Evolutionary conservation across 2,329 filamentous ascomycete species (phyloP).

Genomic region (Fusarium transvaalense): DNA sequence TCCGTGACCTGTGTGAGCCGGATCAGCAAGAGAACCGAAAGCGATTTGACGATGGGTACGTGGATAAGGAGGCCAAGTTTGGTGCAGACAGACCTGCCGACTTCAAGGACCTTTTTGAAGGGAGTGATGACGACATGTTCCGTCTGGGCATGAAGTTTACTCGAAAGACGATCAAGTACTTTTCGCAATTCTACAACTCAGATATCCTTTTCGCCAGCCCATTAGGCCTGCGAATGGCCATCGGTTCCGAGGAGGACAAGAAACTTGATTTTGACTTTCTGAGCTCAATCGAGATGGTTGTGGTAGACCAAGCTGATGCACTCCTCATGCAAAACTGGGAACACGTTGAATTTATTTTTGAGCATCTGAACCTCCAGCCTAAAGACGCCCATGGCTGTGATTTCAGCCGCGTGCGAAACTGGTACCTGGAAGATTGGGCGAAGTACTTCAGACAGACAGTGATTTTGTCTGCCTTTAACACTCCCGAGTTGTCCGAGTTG

Average conservation of each 20-base stretch:
- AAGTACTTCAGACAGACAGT: conserved; percentile 87
- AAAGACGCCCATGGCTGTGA: conserved; percentile 92
- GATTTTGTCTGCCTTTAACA: conserved; percentile 83
- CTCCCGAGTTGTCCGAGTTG: conserved; percentile 86
- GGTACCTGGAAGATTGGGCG: conserved; percentile 93
- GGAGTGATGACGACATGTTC: conserved; percentile 98
- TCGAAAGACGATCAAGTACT: conserved; percentile 94
- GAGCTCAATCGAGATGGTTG: conserved; percentile 89
- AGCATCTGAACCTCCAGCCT: conserved; percentile 90
- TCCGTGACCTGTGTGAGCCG: conserved; percentile 80
- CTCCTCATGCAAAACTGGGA: conserved; percentile 99
- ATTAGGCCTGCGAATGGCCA: conserved; percentile 88
- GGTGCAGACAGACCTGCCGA: conserved; percentile 83
- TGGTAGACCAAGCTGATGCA: conserved; percentile 93
- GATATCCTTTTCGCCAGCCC: conserved; percentile 95
- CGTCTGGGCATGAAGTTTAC: conserved; percentile 97
- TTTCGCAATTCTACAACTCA: conserved; percentile 94
- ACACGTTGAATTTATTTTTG: conserved; percentile 91
- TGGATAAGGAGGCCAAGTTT: conserved; percentile 73
- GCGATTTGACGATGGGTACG: conserved; percentile 87
- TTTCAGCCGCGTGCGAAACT: conserved; percentile 88
- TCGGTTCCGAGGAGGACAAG: conserved; percentile 79
- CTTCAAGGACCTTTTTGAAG: conserved; percentile 89
- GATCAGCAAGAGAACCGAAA: conserved; percentile 97
- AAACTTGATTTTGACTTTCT: conserved; percentile 88